phyloP scores from a whole-genome alignment of 768 basidiomycete species.

The Tylopilus rubrobrunneus region DNA sequence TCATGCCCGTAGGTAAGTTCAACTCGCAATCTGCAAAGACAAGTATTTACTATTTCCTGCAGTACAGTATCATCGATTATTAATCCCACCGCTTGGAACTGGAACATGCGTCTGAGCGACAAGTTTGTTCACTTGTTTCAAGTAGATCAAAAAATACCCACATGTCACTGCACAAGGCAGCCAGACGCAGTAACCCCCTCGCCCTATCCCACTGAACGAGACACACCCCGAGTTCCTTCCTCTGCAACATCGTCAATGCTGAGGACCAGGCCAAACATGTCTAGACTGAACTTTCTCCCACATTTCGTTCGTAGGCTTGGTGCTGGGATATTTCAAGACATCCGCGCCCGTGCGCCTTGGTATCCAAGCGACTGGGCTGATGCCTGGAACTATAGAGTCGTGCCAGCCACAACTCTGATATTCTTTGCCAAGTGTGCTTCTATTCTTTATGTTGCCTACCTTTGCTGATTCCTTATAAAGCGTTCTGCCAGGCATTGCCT shows the following conservation, averaged over 20 bases:
- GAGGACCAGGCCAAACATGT: neutral
- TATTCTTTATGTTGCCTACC: neutral
- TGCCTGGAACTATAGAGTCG: constrained; percentile 87
- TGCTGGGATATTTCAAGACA: constrained; percentile 66
- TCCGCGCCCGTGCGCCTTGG: constrained; percentile 69
- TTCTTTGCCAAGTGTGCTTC: constrained; percentile 74
- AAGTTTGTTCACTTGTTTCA: no score
- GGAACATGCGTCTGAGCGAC: no score
- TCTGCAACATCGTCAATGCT: constrained; percentile 2
- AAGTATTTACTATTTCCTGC: no score
- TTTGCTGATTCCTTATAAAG: constrained; percentile 31
- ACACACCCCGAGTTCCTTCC: neutral
- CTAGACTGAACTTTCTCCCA: neutral
- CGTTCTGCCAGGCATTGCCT: constrained; percentile 88
- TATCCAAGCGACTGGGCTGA: constrained; percentile 88
- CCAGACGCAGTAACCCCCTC: neutral
- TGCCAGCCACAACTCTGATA: constrained; percentile 82
- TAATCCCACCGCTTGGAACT: no score
- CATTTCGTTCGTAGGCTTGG: constrained; percentile 35
- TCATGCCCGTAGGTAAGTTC: no score
- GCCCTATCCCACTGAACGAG: neutral
- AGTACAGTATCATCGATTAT: no score
- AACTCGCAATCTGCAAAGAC: no score
- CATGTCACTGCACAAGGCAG: neutral
- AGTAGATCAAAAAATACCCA: neutral